Percentiles rank a stretch among this genome's conserved stretches.
These are phyloP conservation scores for Yamadazyma kitorensis DNA, from an alignment of 805 yeast species.

Conservation along the genomic window DNA sequence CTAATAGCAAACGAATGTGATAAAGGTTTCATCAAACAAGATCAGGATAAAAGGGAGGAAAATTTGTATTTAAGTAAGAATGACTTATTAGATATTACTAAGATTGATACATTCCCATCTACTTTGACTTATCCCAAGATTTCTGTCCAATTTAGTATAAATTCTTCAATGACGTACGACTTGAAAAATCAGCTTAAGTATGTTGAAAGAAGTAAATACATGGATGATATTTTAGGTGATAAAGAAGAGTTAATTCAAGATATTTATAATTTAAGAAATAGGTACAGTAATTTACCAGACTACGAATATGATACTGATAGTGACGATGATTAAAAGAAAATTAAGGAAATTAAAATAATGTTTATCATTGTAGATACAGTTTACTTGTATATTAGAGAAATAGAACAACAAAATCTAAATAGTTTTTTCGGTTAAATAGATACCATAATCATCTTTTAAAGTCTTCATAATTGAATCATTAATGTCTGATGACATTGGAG, in stretches of 20 bases:
- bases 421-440: constrained; percentile 86
- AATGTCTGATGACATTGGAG: constrained; percentile 89
- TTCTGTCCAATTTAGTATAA: constrained; percentile 24
- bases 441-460: constrained; percentile 85
- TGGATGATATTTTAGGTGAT: constrained; percentile 18
- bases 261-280: constrained; percentile 27
- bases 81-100: constrained; percentile 19
- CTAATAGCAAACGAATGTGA: constrained; percentile 7
- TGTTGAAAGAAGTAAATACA: constrained; percentile 11
- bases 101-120: constrained; percentile 28
- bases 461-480: constrained; percentile 89
- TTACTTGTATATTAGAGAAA: no score
- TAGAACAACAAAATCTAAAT: constrained; percentile 32
- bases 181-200: constrained; percentile 27
- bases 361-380: no score
- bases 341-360: no score
- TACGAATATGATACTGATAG: constrained; percentile 21
- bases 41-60: neutral
- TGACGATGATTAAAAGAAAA: constrained; percentile 8
- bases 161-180: constrained; percentile 20
- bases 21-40: neutral
- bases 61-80: constrained; percentile 7
- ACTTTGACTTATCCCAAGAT: constrained; percentile 5
- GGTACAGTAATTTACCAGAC: constrained; percentile 33
- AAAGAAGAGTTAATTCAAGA: constrained; percentile 35